These are phyloP conservation scores for Pseudomonodictys pantanalensis DNA, from an alignment of 495 filamentous ascomycete genomes.

Conservation along the genomic window DNA sequence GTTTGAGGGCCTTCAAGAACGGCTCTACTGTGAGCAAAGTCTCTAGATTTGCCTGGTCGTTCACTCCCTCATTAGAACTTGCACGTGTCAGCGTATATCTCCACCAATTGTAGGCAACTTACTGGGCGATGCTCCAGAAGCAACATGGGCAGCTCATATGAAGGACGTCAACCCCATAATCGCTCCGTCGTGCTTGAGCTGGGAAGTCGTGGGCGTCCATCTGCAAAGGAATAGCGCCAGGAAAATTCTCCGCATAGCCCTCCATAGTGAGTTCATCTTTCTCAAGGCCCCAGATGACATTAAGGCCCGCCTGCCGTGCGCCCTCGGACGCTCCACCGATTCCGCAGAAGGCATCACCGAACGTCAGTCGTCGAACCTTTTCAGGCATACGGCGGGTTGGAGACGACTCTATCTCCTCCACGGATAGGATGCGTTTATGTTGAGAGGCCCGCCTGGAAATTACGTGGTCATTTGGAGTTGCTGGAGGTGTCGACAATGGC, in stretches of 20 bases:
- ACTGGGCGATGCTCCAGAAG: conserved; percentile 72
- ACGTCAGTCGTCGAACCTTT: conserved; percentile 49
- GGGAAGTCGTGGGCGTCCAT: conserved; percentile 51
- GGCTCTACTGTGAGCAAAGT: conserved; percentile 62
- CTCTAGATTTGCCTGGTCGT: conserved; percentile 59
- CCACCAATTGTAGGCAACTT: conserved; percentile 48
- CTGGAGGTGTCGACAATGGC: too few relatives aligned
- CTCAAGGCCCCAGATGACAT: conserved; percentile 63
- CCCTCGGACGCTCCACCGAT: conserved; percentile 73
- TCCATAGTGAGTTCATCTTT: conserved; percentile 51
- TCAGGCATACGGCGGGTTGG: neutral
- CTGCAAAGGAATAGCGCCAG: conserved; percentile 43
- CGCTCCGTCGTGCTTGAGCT: conserved; percentile 4
- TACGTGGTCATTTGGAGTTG: too few relatives aligned
- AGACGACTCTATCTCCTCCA: neutral
- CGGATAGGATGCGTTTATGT: neutral
- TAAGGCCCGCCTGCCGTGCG: conserved; percentile 59
- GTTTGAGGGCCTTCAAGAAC: conserved; percentile 58
- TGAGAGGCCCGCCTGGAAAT: neutral
- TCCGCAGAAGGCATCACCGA: conserved; percentile 73
- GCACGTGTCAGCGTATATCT: neutral
- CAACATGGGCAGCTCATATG: conserved; percentile 87
- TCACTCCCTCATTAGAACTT: conserved; percentile 34
- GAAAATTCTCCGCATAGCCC: conserved; percentile 60
- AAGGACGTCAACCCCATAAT: conserved; percentile 59